phyloP scores from a whole-genome alignment of 306 rosid genomes.

The Lathyrus oleraceus region DNA sequence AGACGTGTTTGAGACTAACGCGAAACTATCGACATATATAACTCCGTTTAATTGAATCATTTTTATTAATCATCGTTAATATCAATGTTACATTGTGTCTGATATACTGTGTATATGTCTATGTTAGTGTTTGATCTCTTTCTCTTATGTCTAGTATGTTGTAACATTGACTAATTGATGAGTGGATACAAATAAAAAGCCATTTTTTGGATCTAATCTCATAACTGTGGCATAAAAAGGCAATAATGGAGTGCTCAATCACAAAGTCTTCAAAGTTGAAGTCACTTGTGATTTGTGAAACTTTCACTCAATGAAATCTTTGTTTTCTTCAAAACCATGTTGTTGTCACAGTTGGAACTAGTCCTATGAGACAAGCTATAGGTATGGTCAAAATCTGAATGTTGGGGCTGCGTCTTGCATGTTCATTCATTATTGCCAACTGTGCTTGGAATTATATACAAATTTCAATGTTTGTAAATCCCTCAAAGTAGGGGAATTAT shows the following conservation, averaged over 20 bases:
- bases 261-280: slow-evolving; percentile 33
- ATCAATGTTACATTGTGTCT: too few species aligned
- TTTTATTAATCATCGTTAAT: too few species aligned
- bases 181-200: slow-evolving; percentile 16
- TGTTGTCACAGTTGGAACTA: background rate
- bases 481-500: slow-evolving; percentile 45
- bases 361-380: slow-evolving; percentile 32
- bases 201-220: slow-evolving; percentile 35
- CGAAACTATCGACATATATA: too few species aligned
- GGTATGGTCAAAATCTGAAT: slow-evolving; percentile 31
- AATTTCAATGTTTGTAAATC: slow-evolving; percentile 34
- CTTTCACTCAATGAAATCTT: slow-evolving; percentile 36
- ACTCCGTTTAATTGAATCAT: too few species aligned
- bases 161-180: slow-evolving; percentile 30
- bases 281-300: slow-evolving; percentile 20
- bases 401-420: slow-evolving; percentile 19
- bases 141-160: background rate
- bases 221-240: slow-evolving; percentile 30
- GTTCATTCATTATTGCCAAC: slow-evolving; percentile 25
- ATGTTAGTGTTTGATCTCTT: too few species aligned
- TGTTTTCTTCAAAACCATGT: slow-evolving; percentile 39
- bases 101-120: too few species aligned
- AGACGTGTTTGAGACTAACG: too few species aligned
- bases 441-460: slow-evolving; percentile 33
- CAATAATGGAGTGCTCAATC: slow-evolving; percentile 29